Conservation (phyloP, 1,284 basidiomycete species). For the Austropuccinia psidii region DNA sequence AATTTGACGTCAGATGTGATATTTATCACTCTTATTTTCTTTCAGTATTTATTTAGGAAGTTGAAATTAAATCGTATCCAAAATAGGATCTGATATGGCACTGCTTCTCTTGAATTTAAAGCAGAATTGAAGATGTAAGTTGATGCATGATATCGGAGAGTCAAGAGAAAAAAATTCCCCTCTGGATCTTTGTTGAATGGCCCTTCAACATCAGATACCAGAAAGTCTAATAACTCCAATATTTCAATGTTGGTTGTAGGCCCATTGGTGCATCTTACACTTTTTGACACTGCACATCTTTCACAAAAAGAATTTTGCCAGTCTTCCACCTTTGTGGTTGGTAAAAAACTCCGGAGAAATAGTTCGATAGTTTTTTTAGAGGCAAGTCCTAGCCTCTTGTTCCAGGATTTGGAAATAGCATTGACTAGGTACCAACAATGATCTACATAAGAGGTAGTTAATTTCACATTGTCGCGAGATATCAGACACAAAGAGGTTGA, state of each 20-base stretch:
- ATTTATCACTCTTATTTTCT: no score
- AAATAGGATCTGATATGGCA: no score
- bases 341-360: background rate
- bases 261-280: background rate
- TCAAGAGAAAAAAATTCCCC: background rate
- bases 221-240: background rate
- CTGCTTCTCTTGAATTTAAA: no score
- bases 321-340: no score
- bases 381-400: background rate
- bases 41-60: no score
- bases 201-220: background rate
- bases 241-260: background rate
- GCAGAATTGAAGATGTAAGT: background rate
- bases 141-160: background rate
- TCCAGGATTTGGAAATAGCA: background rate
- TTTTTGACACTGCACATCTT: background rate
- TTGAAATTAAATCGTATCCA: no score
- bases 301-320: conserved; percentile 7
- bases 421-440: conserved; percentile 2
- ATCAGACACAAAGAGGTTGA: background rate
- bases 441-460: background rate
- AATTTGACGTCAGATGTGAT: no score
- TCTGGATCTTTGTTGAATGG: background rate
- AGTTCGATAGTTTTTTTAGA: background rate
- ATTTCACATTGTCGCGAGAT: background rate